Evolutionary conservation across 495 filamentous ascomycete species (phyloP).

Genomic region (Tirmania nivea): DNA sequence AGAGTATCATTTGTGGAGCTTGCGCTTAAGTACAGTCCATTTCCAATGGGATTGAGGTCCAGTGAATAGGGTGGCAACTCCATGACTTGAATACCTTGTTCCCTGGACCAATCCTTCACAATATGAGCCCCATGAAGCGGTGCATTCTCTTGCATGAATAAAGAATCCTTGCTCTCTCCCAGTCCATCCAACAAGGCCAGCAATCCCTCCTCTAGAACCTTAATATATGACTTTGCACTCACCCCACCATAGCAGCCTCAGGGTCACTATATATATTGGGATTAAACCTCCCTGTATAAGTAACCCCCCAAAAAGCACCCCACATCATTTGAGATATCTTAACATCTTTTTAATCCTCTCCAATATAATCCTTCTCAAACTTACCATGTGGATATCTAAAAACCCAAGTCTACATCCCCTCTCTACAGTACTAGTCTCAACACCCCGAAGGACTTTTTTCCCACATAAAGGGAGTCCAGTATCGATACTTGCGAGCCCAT

Average conservation of each 20-base stretch:
- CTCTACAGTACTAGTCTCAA: neutral
- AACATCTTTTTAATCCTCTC: neutral
- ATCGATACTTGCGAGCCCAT: neutral
- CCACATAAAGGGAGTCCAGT: neutral
- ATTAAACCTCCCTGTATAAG: neutral
- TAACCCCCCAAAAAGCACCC: too few relatives aligned
- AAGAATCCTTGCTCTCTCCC: too few relatives aligned
- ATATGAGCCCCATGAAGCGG: too few relatives aligned
- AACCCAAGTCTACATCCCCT: neutral
- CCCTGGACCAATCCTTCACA: too few relatives aligned
- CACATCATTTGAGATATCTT: neutral
- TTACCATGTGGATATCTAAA: neutral
- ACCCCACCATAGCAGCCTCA: neutral
- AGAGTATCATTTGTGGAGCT: neutral
- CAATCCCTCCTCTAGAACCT: too few relatives aligned
- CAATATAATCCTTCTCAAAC: neutral
- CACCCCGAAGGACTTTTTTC: neutral
- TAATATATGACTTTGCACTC: neutral
- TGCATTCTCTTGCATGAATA: too few relatives aligned
- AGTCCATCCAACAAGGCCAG: too few relatives aligned
- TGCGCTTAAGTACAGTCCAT: neutral
- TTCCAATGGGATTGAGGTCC: slow-evolving; percentile 4
- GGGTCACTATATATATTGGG: neutral
- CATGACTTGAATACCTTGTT: too few relatives aligned
- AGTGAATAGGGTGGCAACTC: slow-evolving; percentile 1